Evolutionary conservation across 1,284 basidiomycete genomes (phyloP).

Genomic region (Malassezia japonica): DNA sequence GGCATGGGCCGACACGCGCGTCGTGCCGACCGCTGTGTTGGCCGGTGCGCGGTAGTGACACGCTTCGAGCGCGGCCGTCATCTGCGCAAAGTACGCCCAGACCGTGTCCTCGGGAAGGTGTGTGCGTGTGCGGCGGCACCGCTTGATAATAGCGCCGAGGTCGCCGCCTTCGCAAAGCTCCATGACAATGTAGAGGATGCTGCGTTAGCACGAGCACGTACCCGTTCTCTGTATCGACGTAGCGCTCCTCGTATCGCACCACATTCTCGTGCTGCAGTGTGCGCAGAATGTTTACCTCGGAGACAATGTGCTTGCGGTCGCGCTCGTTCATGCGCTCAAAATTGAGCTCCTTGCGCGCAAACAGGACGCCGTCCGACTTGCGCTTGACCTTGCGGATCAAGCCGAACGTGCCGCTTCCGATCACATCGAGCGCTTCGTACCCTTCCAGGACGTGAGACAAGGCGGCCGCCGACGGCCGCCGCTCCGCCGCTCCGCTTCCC

Average conservation of each 20-base stretch:
- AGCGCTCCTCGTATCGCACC: constrained; percentile 80
- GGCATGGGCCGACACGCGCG: constrained; percentile 9
- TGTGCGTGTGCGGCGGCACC: constrained; percentile 51
- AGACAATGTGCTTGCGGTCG: constrained; percentile 84
- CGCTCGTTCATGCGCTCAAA: constrained; percentile 87
- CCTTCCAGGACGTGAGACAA: constrained; percentile 15
- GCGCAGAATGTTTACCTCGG: constrained; percentile 97
- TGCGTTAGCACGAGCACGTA: constrained; percentile 58
- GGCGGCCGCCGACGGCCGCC: background rate
- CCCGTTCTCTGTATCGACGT: constrained; percentile 79
- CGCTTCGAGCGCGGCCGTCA: constrained; percentile 76
- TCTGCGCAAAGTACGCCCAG: constrained; percentile 90
- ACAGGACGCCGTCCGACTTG: constrained; percentile 73
- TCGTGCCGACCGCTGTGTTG: background rate
- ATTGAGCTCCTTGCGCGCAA: constrained; percentile 88
- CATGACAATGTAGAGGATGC: constrained; percentile 22
- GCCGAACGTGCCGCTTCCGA: constrained; percentile 94
- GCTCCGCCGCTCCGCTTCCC: background rate
- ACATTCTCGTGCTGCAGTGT: constrained; percentile 88
- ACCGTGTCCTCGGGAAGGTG: constrained; percentile 73
- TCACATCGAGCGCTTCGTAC: constrained; percentile 73
- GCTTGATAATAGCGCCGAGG: constrained; percentile 73
- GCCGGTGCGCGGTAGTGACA: constrained; percentile 58
- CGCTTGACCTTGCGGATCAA: constrained; percentile 85
- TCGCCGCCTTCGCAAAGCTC: constrained; percentile 86